phyloP scores from a whole-genome alignment of 1,284 basidiomycete genomes.

The Ceratobasidium sp. region DNA sequence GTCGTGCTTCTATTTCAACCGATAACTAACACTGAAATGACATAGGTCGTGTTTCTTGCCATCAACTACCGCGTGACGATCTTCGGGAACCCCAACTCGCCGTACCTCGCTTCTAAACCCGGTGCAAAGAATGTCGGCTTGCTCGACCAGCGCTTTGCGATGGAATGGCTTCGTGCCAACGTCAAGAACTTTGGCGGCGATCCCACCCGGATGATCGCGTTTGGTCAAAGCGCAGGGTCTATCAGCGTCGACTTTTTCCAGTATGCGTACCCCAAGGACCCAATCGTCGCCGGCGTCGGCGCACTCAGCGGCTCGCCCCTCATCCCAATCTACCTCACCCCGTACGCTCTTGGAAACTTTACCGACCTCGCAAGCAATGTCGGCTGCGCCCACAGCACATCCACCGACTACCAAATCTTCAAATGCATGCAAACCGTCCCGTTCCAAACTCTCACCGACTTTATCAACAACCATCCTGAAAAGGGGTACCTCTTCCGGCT shows the following conservation, averaged over 20 bases:
- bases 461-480: conserved; percentile 30
- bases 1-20: too few relatives aligned
- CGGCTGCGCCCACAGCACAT: conserved; percentile 12
- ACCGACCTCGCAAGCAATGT: conserved; percentile 36
- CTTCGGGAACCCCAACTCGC: conserved; percentile 39
- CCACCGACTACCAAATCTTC: conserved; percentile 11
- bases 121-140: conserved; percentile 53
- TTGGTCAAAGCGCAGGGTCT: conserved; percentile 49
- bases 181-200: conserved; percentile 61
- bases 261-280: conserved; percentile 38
- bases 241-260: conserved; percentile 11
- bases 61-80: conserved; percentile 45
- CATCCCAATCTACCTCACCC: not conserved
- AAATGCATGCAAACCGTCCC: conserved; percentile 43
- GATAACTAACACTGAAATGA: not conserved
- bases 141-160: conserved; percentile 58
- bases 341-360: conserved; percentile 26
- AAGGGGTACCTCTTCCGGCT: conserved; percentile 33
- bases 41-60: conserved; percentile 11
- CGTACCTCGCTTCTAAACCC: conserved; percentile 50
- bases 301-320: not conserved
- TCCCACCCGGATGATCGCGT: conserved; percentile 51
- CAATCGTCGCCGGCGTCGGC: conserved; percentile 36
- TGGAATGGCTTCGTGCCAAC: conserved; percentile 61
- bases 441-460: conserved; percentile 4